Percentiles rank a stretch among this genome's conserved stretches.
Conservation (phyloP, 805 yeast genomes). For the Cyberlindnera nakhonratchasimensis region DNA sequence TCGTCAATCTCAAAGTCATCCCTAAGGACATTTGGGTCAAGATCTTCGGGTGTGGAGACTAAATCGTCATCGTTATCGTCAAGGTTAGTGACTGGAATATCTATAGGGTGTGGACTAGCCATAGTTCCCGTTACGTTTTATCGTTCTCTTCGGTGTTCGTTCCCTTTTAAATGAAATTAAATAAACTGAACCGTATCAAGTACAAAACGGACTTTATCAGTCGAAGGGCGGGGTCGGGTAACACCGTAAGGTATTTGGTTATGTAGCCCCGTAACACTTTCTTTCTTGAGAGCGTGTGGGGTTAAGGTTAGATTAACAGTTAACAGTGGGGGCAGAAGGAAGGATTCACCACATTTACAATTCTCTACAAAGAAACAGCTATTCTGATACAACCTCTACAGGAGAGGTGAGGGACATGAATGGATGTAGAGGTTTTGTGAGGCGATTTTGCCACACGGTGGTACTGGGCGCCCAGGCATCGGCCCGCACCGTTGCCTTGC, state of each 20-base stretch:
- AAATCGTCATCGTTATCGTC: constrained; percentile 40
- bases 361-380: background rate
- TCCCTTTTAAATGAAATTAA: background rate
- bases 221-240: background rate
- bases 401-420: background rate
- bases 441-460: background rate
- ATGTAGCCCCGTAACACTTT: background rate
- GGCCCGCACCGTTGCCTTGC: constrained; percentile 7
- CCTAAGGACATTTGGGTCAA: constrained; percentile 22
- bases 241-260: background rate
- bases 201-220: no score
- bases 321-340: background rate
- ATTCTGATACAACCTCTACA: no score
- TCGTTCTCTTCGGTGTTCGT: background rate
- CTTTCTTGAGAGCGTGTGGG: no score
- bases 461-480: background rate
- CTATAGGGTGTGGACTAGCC: constrained; percentile 37
- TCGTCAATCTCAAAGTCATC: constrained; percentile 26
- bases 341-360: background rate
- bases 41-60: constrained; percentile 19
- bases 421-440: background rate
- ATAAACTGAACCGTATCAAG: no score
- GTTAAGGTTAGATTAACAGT: no score
- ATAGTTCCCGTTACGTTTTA: no score
- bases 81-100: constrained; percentile 53